These are phyloP conservation scores for Periconia sp. DNA, from an alignment of 2,329 filamentous ascomycete species.

Conservation along the genomic window DNA sequence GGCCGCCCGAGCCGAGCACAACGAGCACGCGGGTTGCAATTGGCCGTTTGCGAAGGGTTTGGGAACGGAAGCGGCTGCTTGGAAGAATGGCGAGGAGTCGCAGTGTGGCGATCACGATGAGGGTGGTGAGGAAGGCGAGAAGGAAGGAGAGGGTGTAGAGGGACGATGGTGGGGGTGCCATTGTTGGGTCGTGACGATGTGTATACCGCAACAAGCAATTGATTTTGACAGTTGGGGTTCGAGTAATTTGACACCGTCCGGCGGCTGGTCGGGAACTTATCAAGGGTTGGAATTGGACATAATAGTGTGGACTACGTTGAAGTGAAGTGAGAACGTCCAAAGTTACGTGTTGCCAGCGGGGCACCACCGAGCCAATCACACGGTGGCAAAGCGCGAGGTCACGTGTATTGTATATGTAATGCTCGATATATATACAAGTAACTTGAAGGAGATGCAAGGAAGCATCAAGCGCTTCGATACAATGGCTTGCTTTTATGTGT, in stretches of 20 bases:
- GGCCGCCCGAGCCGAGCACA: conserved; percentile 89
- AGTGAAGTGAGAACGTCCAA: no score
- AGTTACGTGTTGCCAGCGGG: conserved; percentile 6
- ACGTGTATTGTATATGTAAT: conserved; percentile 2
- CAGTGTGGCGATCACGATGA: conserved; percentile 40
- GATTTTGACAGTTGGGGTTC: no score
- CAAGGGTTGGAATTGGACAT: no score
- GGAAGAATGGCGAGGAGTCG: conserved; percentile 51
- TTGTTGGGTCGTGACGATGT: no score
- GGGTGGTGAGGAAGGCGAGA: conserved; percentile 41
- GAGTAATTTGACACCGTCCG: no score
- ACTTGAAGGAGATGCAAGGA: no score
- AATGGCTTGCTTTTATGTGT: background rate
- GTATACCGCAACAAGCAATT: no score
- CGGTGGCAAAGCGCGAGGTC: conserved; percentile 1
- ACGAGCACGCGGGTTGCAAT: conserved; percentile 70
- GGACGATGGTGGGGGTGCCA: conserved; percentile 15
- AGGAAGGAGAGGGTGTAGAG: conserved; percentile 34
- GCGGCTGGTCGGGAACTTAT: no score
- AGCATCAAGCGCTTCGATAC: no score
- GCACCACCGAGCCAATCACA: background rate
- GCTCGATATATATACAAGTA: background rate
- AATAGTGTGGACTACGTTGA: no score
- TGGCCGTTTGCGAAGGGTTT: conserved; percentile 32
- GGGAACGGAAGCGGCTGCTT: conserved; percentile 22